These are phyloP conservation scores for Trichoderma orchidacearum DNA, from an alignment of 495 filamentous ascomycete genomes.

Conservation along the genomic window DNA sequence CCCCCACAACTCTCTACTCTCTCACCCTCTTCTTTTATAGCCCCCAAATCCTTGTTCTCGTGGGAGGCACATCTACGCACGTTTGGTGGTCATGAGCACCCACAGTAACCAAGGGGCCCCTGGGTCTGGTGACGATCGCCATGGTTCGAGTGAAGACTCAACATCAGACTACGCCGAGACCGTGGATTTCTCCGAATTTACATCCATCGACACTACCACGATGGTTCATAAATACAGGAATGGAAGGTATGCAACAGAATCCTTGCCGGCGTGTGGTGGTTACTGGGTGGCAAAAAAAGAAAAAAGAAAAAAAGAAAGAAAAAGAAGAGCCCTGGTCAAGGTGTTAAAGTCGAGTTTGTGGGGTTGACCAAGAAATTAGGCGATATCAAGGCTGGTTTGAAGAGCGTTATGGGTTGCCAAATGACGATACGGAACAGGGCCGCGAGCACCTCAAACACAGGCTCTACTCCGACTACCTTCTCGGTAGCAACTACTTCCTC, in stretches of 20 bases:
- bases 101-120: not conserved
- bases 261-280: not conserved
- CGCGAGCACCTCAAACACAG: constrained; percentile 40
- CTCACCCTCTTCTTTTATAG: not conserved
- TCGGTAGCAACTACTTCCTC: constrained; percentile 43
- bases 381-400: constrained; percentile 2
- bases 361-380: not conserved
- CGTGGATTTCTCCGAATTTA: not conserved
- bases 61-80: too few species aligned
- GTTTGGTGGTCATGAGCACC: not conserved
- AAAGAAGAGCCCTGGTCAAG: not conserved
- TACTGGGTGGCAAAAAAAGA: not conserved
- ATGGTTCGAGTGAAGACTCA: not conserved
- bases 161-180: constrained; percentile 1
- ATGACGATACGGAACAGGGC: constrained; percentile 23
- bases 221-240: not conserved
- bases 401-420: constrained; percentile 7
- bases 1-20: not conserved
- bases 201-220: not conserved
- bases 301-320: not conserved
- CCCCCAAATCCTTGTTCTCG: not conserved
- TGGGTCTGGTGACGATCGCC: not conserved
- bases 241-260: not conserved
- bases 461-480: constrained; percentile 37
- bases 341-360: too few species aligned